These are phyloP conservation scores for Neopestalotiopsis rosae DNA, from an alignment of 2,329 filamentous ascomycete species.

Conservation along the genomic window DNA sequence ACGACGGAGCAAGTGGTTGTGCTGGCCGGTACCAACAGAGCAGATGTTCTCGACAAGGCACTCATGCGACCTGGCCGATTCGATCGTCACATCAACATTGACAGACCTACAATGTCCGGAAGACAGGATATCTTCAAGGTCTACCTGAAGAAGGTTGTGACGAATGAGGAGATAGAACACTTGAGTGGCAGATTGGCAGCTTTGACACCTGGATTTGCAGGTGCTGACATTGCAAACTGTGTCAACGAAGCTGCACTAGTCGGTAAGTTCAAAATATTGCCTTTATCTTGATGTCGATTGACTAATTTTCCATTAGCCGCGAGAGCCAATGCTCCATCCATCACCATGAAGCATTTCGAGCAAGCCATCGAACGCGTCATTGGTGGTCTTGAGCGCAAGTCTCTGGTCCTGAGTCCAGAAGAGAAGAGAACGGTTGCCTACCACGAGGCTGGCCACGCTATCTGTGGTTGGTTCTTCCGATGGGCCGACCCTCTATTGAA, in stretches of 20 bases:
- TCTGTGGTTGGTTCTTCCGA: constrained; percentile 97
- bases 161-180: constrained; percentile 85
- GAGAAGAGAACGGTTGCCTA: constrained; percentile 98
- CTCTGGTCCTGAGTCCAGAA: constrained; percentile 86
- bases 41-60: constrained; percentile 93
- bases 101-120: constrained; percentile 94
- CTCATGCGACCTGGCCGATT: constrained; percentile 97
- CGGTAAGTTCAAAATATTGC: constrained; percentile 62
- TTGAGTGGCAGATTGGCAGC: constrained; percentile 88
- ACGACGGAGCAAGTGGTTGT: constrained; percentile 96
- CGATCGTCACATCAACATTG: constrained; percentile 94
- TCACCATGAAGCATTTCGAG: constrained; percentile 92
- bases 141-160: constrained; percentile 93
- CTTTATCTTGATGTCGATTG: constrained; percentile 11
- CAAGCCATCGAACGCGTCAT: constrained; percentile 97
- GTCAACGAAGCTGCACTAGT: constrained; percentile 97
- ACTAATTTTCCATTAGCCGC: constrained; percentile 70
- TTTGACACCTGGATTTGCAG: constrained; percentile 93
- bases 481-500: constrained; percentile 97
- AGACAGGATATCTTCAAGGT: constrained; percentile 96
- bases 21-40: constrained; percentile 93
- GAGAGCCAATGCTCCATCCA: constrained; percentile 77
- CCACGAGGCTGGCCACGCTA: constrained; percentile 96
- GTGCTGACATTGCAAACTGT: constrained; percentile 97
- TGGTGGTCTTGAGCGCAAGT: constrained; percentile 96